Evolutionary conservation across 169 alveolate genomes (phyloP).

Genomic region (Cryptosporidium viatorum): DNA sequence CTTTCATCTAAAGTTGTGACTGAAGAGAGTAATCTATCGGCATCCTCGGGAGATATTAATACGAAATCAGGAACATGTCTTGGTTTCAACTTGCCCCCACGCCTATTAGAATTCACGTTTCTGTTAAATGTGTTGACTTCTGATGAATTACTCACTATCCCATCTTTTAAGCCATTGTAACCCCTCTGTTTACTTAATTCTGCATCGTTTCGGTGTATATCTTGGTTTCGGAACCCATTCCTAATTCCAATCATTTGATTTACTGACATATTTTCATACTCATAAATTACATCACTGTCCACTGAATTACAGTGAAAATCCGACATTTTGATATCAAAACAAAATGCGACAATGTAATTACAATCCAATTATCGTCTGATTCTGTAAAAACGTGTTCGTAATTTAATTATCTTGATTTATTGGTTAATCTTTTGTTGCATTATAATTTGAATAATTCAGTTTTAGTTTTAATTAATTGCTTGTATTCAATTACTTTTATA

Average conservation of each 20-base stretch:
- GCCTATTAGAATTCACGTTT: constrained; percentile 9
- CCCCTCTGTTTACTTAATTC: constrained; percentile 1
- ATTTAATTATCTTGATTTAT: neutral
- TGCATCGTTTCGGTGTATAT: neutral
- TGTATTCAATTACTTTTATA: neutral
- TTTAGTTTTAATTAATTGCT: neutral
- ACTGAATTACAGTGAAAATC: constrained; percentile 31
- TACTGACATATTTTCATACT: constrained; percentile 30
- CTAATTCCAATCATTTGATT: constrained; percentile 23
- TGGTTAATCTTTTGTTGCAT: neutral
- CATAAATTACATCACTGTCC: constrained; percentile 48
- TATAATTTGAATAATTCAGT: neutral
- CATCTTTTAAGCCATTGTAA: constrained; percentile 35
- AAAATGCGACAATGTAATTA: neutral
- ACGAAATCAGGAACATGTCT: constrained; percentile 75
- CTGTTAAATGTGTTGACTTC: neutral
- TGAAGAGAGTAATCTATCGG: constrained; percentile 39
- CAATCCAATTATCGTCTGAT: neutral
- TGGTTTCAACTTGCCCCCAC: constrained; percentile 72
- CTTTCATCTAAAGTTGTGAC: constrained; percentile 51
- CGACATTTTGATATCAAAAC: constrained; percentile 13
- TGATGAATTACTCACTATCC: constrained; percentile 11
- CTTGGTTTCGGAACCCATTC: constrained; percentile 10
- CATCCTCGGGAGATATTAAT: constrained; percentile 71
- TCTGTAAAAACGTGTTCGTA: neutral